A percentile compares a stretch with the other conserved stretches of the same genome.
These are phyloP conservation scores for Tulasnella sp. DNA, from an alignment of 768 basidiomycete genomes.

Conservation along the genomic window DNA sequence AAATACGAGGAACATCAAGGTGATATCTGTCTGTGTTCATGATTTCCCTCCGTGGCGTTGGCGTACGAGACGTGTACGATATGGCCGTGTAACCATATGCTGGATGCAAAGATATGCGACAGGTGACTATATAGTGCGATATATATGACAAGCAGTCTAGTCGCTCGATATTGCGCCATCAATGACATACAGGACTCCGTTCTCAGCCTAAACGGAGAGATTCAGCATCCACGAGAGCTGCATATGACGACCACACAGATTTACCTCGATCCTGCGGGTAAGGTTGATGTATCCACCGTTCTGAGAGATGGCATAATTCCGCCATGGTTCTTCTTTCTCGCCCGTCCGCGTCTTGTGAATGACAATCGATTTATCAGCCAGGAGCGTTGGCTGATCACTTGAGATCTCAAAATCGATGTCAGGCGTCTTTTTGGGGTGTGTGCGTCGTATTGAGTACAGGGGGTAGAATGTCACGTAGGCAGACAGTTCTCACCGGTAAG, in stretches of 20 bases:
- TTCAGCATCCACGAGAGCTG: neutral
- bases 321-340: slow-evolving; percentile 34
- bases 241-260: slow-evolving; percentile 12
- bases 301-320: slow-evolving; percentile 42
- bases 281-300: slow-evolving; percentile 35
- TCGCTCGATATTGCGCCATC: slow-evolving; percentile 35
- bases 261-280: slow-evolving; percentile 48
- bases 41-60: too few species aligned
- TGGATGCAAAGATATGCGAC: too few species aligned
- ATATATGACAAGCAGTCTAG: neutral
- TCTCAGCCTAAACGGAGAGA: slow-evolving; percentile 33
- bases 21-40: too few species aligned
- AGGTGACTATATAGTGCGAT: too few species aligned
- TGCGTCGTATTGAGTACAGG: neutral
- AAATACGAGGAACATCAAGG: too few species aligned
- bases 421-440: neutral
- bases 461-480: neutral
- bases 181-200: slow-evolving; percentile 47
- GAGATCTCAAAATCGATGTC: neutral
- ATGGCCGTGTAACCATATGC: too few species aligned
- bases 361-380: slow-evolving; percentile 43
- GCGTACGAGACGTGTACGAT: too few species aligned
- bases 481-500: slow-evolving; percentile 48
- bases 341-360: slow-evolving; percentile 36
- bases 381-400: slow-evolving; percentile 35